A percentile compares a stretch with the other conserved stretches of the same genome.
Conservation (phyloP, 345 rosid genomes). For the Eutrema japonicum region DNA sequence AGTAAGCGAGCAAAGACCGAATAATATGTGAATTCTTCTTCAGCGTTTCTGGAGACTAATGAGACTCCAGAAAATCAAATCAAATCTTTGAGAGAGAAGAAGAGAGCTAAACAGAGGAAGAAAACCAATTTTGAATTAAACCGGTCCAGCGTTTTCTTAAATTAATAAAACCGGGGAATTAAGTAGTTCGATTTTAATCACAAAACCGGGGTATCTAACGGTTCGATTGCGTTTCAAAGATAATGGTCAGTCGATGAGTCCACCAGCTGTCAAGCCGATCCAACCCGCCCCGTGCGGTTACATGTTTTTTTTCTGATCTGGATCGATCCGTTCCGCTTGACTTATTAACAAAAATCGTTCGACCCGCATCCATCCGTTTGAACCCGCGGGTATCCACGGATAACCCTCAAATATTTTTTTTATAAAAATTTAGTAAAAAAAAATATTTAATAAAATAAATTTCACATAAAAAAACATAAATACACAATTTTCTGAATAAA, state of each 20-base stretch:
- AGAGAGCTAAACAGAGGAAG: not conserved
- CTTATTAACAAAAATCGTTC: too few species aligned
- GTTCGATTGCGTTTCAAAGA: not conserved
- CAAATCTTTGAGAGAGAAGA: not conserved
- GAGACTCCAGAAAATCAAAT: not conserved
- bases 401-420: too few species aligned
- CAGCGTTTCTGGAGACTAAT: not conserved
- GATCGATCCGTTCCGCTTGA: too few species aligned
- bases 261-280: too few species aligned
- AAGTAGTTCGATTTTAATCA: not conserved
- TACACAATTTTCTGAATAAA: too few species aligned
- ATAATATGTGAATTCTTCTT: not conserved
- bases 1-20: not conserved
- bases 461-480: too few species aligned
- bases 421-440: too few species aligned
- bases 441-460: too few species aligned
- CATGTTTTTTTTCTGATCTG: too few species aligned
- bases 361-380: too few species aligned
- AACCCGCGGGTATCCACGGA: too few species aligned
- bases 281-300: too few species aligned
- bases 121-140: not conserved
- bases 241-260: not conserved
- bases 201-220: not conserved
- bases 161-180: not conserved
- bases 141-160: not conserved